Conservation (phyloP, 306 rosid genomes). For the Nissolia schottii region DNA sequence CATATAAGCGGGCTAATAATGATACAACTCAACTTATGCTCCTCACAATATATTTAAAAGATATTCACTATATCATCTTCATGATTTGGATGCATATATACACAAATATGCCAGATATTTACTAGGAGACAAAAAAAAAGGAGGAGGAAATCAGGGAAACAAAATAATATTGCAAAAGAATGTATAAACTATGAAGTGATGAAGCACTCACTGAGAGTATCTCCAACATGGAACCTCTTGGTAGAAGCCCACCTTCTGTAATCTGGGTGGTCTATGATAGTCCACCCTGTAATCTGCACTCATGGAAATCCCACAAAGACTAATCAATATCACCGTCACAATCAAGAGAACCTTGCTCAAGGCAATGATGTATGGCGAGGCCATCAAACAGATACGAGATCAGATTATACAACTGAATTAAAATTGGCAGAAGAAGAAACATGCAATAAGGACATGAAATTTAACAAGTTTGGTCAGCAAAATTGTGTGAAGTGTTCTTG, state of each 20-base stretch:
- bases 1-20: background rate
- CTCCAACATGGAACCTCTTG: slow-evolving; percentile 24
- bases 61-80: background rate
- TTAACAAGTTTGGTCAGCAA: slow-evolving; percentile 3
- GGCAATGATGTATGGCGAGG: background rate
- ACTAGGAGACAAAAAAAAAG: background rate
- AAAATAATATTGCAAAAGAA: background rate
- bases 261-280: slow-evolving; percentile 15
- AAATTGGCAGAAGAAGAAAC: background rate
- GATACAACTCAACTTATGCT: background rate
- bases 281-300: slow-evolving; percentile 37
- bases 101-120: background rate
- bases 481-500: background rate
- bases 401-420: background rate
- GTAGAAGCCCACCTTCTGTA: slow-evolving; percentile 30
- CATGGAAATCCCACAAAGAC: background rate
- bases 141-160: background rate
- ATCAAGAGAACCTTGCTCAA: background rate
- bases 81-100: background rate
- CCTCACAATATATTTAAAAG: background rate
- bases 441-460: background rate
- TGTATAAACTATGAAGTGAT: background rate
- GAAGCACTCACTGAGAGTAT: slow-evolving; percentile 27
- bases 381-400: background rate
- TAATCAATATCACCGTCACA: background rate